Evolutionary conservation across 805 yeast genomes (phyloP), one percentile per base, ranked within the genome.

Genomic region (Candida silvicultrix): DNA sequence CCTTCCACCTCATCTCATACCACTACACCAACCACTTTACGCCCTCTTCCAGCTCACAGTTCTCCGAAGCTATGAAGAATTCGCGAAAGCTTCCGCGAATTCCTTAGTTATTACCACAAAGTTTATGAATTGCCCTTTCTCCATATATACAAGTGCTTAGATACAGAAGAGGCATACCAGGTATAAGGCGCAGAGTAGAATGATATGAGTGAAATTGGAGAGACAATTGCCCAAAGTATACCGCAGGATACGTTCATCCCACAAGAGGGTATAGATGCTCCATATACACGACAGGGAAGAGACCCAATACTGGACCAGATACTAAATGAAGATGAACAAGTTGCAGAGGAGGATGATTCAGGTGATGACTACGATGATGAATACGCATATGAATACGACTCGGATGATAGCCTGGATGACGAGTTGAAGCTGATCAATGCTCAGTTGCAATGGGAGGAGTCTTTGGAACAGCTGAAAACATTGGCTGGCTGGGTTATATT

Each of bases 381-480:
- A 19, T 35, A 47, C 19, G 47, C 49, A 7, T 31, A 20, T 12
- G 58, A 54, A 7, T 40, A 50, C 32, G 51, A 47, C 5, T 49
- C 49, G 11, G 56, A 50, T 12, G 56, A 53, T 12, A 46, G 42
- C 4, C 34, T 53, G 3, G 59, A 57, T 21, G 45, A 45, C 1
- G 65, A 63, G 29, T 49, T 57, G 12, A 62, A 60, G 9, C 45
- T 66, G 41, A 50, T 61, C 18, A 64, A 77, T 32, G 83, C 87
- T 1, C 85, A 82, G 54, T 72, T 78, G 52, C 88, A 84, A 55
- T 84, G 89, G 89, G 85, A 83, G 44, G 85, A 81, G 54, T 80
- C 84, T 32, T 49, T 84, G 41, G 65, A 67, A 40, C 89, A 84
- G 60, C 58, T 85, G 46, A 71, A 70, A 36, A 75, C 76, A n/a